These are phyloP conservation scores for Daldinia vernicosa DNA, from an alignment of 495 filamentous ascomycete genomes.

Conservation along the genomic window DNA sequence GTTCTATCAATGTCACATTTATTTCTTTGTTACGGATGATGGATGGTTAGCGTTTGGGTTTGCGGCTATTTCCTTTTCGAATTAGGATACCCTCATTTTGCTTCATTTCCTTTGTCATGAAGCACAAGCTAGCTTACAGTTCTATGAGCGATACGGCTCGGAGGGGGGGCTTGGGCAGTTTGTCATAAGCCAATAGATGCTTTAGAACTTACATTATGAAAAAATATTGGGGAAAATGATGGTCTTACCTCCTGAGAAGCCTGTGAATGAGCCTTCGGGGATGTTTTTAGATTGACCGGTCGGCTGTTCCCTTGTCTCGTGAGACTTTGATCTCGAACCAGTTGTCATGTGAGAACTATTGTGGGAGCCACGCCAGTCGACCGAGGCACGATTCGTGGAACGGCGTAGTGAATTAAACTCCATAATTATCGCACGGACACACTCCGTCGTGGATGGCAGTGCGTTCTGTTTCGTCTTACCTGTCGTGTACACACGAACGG, in stretches of 20 bases:
- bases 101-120: slow-evolving; percentile 14
- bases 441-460: background rate
- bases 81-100: slow-evolving; percentile 31
- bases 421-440: slow-evolving; percentile 7
- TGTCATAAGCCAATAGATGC: slow-evolving; percentile 2
- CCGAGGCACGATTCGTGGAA: slow-evolving; percentile 8
- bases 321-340: slow-evolving; percentile 5
- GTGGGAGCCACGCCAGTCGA: background rate
- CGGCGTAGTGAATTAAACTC: background rate
- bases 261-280: background rate
- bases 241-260: background rate
- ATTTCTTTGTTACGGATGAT: background rate
- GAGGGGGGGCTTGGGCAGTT: slow-evolving; percentile 4
- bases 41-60: slow-evolving; percentile 7
- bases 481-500: background rate
- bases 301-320: slow-evolving; percentile 13
- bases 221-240: background rate
- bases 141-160: background rate
- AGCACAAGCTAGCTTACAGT: background rate
- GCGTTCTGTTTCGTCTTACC: background rate
- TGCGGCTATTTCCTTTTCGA: slow-evolving; percentile 1
- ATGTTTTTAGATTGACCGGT: background rate
- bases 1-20: slow-evolving; percentile 8
- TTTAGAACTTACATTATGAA: background rate
- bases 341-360: slow-evolving; percentile 12